A percentile compares a stretch with the other conserved stretches of the same genome.
Evolutionary conservation across 805 yeast genomes (phyloP).

Genomic region (Candida nitratophila): DNA sequence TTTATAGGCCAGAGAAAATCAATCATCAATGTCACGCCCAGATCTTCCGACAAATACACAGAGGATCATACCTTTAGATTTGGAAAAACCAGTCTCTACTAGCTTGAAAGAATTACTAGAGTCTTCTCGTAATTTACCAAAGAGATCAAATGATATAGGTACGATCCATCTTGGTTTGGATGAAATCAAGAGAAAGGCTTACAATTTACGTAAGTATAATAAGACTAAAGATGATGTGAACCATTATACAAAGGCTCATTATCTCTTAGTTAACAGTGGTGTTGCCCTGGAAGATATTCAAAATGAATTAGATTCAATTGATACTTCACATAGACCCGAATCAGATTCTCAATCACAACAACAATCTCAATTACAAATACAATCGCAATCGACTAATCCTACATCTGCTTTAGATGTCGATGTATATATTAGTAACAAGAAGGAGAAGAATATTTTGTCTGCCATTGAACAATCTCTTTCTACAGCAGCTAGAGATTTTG

Average conservation of each 20-base stretch:
- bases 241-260: conserved; percentile 69
- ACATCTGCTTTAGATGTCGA: conserved; percentile 40
- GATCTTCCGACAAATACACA: neutral
- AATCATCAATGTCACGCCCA: neutral
- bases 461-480: conserved; percentile 77
- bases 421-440: conserved; percentile 55
- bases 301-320: conserved; percentile 40
- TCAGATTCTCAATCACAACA: neutral
- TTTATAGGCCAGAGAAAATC: too few species aligned
- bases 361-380: neutral
- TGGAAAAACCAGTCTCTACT: neutral
- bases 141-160: conserved; percentile 59
- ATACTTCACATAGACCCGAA: conserved; percentile 4
- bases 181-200: conserved; percentile 69
- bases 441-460: conserved; percentile 74
- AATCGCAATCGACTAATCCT: neutral
- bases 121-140: conserved; percentile 69
- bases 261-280: conserved; percentile 84
- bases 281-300: conserved; percentile 81
- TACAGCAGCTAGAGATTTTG: conserved; percentile 78
- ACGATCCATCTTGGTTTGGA: conserved; percentile 72
- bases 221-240: conserved; percentile 28
- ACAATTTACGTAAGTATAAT: conserved; percentile 40
- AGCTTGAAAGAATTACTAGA: conserved; percentile 69
- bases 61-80: neutral